These are phyloP conservation scores for Chaetoscypha palmicola DNA, from an alignment of 2,329 filamentous ascomycete genomes.

Conservation along the genomic window DNA sequence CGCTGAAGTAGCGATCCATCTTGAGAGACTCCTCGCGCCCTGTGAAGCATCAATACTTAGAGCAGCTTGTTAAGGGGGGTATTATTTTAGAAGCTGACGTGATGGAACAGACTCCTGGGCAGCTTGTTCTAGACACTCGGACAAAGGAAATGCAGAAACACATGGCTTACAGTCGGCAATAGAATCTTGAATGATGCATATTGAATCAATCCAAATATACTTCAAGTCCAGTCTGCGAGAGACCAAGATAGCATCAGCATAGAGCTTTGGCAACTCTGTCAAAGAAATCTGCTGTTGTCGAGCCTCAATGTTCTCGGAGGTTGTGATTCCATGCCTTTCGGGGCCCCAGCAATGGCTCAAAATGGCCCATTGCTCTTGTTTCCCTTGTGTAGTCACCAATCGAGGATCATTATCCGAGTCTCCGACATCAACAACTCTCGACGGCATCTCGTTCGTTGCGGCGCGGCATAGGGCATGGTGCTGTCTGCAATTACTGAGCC, in stretches of 20 bases:
- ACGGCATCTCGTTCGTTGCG: not conserved
- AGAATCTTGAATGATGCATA: constrained; percentile 5
- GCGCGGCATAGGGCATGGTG: not conserved
- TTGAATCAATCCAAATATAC: constrained; percentile 1
- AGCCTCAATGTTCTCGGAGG: not conserved
- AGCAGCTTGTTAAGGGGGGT: no score
- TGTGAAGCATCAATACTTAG: no score
- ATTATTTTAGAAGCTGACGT: no score
- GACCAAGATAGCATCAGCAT: not conserved
- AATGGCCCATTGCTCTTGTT: not conserved
- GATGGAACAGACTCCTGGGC: no score
- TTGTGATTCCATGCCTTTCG: not conserved
- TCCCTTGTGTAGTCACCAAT: not conserved
- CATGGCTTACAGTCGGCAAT: not conserved
- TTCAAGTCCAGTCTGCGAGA: not conserved
- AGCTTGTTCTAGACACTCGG: no score
- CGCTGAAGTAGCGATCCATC: not conserved
- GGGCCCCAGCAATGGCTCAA: constrained; percentile 1
- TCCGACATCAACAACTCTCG: not conserved
- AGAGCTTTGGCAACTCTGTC: not conserved
- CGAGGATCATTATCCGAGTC: not conserved
- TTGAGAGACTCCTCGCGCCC: not conserved
- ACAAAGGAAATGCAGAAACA: no score
- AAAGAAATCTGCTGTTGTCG: not conserved
- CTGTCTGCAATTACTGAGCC: not conserved